phyloP scores from a whole-genome alignment of 768 basidiomycete species.

The Termitomyces bulborhizus region DNA sequence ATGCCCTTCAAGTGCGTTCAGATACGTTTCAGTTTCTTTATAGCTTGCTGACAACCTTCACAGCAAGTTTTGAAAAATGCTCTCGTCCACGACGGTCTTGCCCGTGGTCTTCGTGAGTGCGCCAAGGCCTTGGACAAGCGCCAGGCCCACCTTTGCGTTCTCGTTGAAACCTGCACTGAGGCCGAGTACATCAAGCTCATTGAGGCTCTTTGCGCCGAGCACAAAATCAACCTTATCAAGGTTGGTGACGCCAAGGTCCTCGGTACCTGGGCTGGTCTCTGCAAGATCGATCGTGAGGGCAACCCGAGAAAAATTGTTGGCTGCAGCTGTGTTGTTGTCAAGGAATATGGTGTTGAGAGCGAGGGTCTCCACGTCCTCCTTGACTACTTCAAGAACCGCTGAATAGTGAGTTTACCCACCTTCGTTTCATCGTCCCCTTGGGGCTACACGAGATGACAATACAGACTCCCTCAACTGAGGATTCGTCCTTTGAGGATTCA shows the following conservation, averaged over 20 bases:
- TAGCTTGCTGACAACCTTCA: slow-evolving; percentile 10
- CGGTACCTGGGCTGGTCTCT: slow-evolving; percentile 97
- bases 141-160: slow-evolving; percentile 96
- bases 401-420: slow-evolving; percentile 28
- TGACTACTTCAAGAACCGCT: slow-evolving; percentile 96
- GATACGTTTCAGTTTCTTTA: background rate
- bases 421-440: slow-evolving; percentile 1
- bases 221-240: slow-evolving; percentile 99
- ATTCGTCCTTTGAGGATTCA: slow-evolving; percentile 57
- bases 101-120: slow-evolving; percentile 94
- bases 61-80: slow-evolving; percentile 99
- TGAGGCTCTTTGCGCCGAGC: slow-evolving; percentile 97
- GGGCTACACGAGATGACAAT: slow-evolving; percentile 55
- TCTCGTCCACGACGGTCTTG: slow-evolving; percentile 96
- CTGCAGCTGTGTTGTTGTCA: slow-evolving; percentile 94
- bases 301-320: slow-evolving; percentile 95
- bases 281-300: slow-evolving; percentile 99
- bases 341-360: slow-evolving; percentile 93
- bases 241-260: slow-evolving; percentile 97
- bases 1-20: slow-evolving; percentile 71
- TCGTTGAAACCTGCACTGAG: slow-evolving; percentile 98
- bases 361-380: slow-evolving; percentile 92
- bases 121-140: slow-evolving; percentile 99
- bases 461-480: slow-evolving; percentile 93
- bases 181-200: slow-evolving; percentile 99